A percentile compares a stretch with the other conserved stretches of the same genome.
phyloP scores from a whole-genome alignment of 2,329 filamentous ascomycete species.

The Cephalotrichum gorgonifer region DNA sequence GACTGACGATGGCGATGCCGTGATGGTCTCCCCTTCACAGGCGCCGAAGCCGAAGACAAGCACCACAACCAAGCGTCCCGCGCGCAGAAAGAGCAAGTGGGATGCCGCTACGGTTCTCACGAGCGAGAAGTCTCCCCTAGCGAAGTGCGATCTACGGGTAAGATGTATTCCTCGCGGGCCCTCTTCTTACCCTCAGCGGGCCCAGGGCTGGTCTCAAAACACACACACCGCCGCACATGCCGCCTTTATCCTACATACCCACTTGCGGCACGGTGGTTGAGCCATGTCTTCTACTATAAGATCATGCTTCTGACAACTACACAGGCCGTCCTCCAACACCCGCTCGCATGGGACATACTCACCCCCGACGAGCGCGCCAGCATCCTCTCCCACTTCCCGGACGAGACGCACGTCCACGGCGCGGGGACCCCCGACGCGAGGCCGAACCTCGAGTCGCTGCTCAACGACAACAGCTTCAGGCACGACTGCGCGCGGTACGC shows the following conservation, averaged over 20 bases:
- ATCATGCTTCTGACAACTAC: neutral
- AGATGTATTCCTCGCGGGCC: neutral
- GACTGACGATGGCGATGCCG: neutral
- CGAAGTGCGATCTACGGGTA: neutral
- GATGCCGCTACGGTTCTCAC: neutral
- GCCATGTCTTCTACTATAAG: no score
- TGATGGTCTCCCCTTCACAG: neutral
- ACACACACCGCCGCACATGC: no score
- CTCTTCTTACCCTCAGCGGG: no score
- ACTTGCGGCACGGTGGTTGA: neutral
- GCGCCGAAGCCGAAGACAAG: neutral
- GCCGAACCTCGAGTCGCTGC: constrained; percentile 29
- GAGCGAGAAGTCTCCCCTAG: neutral
- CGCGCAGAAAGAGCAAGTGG: neutral
- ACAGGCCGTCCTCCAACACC: constrained; percentile 25
- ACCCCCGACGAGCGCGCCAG: constrained; percentile 20
- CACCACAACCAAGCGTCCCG: neutral
- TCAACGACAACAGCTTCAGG: constrained; percentile 36
- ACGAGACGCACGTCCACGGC: constrained; percentile 23
- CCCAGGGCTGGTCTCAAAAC: no score
- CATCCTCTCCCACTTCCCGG: constrained; percentile 27
- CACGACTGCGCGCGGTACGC: constrained; percentile 34
- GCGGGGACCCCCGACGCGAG: constrained; percentile 23
- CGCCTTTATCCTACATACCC: neutral
- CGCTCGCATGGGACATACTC: constrained; percentile 26